These are phyloP conservation scores for Blepharisma stoltei DNA, from an alignment of 73 alveolate species.

Conservation along the genomic window DNA sequence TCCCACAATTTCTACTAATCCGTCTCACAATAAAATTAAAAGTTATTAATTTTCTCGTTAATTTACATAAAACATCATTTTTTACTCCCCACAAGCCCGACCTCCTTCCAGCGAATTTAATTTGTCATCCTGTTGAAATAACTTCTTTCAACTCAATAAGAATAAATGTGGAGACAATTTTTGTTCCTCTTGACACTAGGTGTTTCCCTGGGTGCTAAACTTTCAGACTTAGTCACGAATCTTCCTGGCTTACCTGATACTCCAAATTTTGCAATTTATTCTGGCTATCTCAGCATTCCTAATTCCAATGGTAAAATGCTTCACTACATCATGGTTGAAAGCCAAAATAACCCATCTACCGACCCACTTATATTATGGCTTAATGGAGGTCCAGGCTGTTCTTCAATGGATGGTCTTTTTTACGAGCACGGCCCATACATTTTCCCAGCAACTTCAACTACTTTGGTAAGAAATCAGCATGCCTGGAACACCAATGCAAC, in stretches of 20 bases:
- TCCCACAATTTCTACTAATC: neutral
- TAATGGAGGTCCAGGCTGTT: slow-evolving; percentile 97
- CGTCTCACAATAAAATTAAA: too few species aligned
- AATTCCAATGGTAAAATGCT: slow-evolving; percentile 26
- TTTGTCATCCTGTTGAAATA: too few species aligned
- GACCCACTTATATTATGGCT: slow-evolving; percentile 83
- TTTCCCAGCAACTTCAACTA: slow-evolving; percentile 40
- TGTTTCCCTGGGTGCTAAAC: too few species aligned
- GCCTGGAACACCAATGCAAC: slow-evolving; percentile 76
- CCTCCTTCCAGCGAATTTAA: too few species aligned
- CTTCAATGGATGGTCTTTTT: slow-evolving; percentile 79
- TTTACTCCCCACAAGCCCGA: too few species aligned
- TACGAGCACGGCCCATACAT: slow-evolving; percentile 87
- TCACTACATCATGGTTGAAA: slow-evolving; percentile 56
- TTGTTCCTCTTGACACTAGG: too few species aligned
- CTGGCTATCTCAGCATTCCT: neutral
- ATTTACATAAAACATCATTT: too few species aligned
- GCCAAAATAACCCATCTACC: slow-evolving; percentile 48
- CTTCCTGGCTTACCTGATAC: too few species aligned
- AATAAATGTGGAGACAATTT: too few species aligned
- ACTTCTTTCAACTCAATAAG: too few species aligned
- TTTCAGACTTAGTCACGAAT: too few species aligned
- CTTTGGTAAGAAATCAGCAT: slow-evolving; percentile 54
- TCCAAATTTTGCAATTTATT: neutral
- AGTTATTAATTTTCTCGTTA: too few species aligned